Evolutionary conservation across 108 stramenopile species (phyloP).

Genomic region (Skeletonema potamos): DNA sequence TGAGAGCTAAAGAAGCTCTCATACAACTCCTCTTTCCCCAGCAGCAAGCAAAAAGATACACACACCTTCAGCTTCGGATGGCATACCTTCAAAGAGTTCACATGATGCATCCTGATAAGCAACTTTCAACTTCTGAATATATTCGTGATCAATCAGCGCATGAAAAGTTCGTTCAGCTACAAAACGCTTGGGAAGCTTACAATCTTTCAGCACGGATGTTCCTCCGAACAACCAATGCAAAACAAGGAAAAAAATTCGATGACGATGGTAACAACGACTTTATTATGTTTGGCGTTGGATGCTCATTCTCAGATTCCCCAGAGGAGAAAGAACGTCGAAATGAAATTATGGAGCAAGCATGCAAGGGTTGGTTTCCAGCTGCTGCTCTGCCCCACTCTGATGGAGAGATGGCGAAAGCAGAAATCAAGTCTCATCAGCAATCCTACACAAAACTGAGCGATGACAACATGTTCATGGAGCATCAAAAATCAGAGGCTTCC

Average conservation of each 20-base stretch:
- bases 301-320: slow-evolving; percentile 77
- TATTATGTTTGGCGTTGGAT: slow-evolving; percentile 86
- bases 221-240: not conserved
- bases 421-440: not conserved
- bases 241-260: not conserved
- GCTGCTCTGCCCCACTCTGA: slow-evolving; percentile 40
- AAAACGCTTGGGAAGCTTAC: slow-evolving; percentile 74
- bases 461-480: slow-evolving; percentile 8
- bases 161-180: slow-evolving; percentile 60
- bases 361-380: slow-evolving; percentile 81
- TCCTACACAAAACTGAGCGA: slow-evolving; percentile 10
- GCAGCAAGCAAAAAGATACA: not conserved
- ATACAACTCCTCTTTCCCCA: slow-evolving; percentile 35
- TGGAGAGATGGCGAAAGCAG: not conserved
- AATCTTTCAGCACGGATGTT: slow-evolving; percentile 36
- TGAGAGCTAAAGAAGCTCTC: slow-evolving; percentile 32
- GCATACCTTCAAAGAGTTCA: slow-evolving; percentile 65
- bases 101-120: slow-evolving; percentile 77
- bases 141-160: slow-evolving; percentile 2
- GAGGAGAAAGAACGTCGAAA: slow-evolving; percentile 52
- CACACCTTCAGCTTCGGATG: slow-evolving; percentile 38
- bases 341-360: slow-evolving; percentile 85
- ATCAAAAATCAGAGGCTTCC: not conserved
- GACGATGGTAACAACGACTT: slow-evolving; percentile 53
- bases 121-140: not conserved